Evolutionary conservation across 257 asterid species (phyloP), one percentile per base, ranked within the genome.

Genomic region (Fraxinus pennsylvanica): DNA sequence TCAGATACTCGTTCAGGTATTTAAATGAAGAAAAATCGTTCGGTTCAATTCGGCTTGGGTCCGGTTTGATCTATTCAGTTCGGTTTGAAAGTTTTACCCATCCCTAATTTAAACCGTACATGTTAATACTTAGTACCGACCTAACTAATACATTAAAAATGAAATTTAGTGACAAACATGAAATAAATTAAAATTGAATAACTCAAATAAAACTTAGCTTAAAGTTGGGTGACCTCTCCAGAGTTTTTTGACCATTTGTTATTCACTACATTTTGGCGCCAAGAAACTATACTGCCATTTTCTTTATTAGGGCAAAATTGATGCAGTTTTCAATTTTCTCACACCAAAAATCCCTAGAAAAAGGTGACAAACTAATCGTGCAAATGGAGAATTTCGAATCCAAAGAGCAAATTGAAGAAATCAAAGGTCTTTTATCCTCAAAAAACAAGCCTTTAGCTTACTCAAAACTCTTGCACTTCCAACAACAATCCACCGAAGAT

Each of bases 381-480:
- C 54, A 68, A 76, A 91, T 91, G 97, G 87, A 81, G 78, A 82
- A 75, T 35, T 83, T 70, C 78, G 52, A 81, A 14, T 82, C 72
- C 78, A 63, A 80, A 14, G 86, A 77, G 61, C 85, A 77, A 63
- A 79, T 90, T 9, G 94, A 89, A 63, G 92, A 91, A 76, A 87
- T 93, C 79, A 74, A 76, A 36, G 73, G 57, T 7, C 85, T 85
- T 9, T 47, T 91, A 52, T 76, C 87, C 36, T 81, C 88, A 19
- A 47, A 76, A 9, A 59, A 83, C 65, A 89, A 88, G 68, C 75
- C 86, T 22, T 21, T 72, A 27, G 94, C 91, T 35, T 93, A 90
- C 85, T 74, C 87, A 38, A 84, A 86, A 50, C 89, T 93, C 15
- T 78, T 89, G 79, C 84, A 74, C 74, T 82, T 90, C 81, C 96